Conservation (phyloP, 495 filamentous ascomycete genomes). For the Aspergillus leporis region DNA sequence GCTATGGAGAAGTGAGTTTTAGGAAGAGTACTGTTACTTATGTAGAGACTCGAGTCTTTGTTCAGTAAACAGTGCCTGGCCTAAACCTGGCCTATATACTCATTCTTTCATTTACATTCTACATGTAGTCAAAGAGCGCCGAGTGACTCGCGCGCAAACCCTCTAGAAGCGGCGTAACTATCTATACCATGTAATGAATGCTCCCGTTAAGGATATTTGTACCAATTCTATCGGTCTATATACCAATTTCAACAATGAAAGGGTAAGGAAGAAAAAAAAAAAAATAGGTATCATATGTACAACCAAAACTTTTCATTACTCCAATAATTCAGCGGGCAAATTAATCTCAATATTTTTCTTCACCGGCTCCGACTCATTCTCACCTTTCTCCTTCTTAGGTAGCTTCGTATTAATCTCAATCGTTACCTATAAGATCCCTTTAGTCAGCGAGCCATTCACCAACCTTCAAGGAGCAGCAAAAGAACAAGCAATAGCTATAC, state of each 20-base stretch:
- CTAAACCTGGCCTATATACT: no score
- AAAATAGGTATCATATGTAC: constrained; percentile 3
- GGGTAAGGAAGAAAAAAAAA: background rate
- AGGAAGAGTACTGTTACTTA: no score
- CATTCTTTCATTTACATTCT: no score
- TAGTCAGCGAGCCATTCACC: background rate
- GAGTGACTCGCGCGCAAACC: no score
- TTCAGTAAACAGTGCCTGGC: no score
- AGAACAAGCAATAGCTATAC: constrained; percentile 49
- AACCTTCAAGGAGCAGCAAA: constrained; percentile 22
- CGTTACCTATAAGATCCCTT: constrained; percentile 54
- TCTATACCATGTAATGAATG: no score
- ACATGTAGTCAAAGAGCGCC: no score
- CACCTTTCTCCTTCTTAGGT: constrained; percentile 49
- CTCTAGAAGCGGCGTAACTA: no score
- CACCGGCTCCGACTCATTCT: constrained; percentile 18
- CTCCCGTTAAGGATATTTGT: no score
- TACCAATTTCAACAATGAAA: background rate
- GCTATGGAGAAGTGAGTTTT: no score
- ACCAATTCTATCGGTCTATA: no score
- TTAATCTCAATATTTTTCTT: constrained; percentile 35
- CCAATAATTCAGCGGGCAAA: constrained; percentile 41
- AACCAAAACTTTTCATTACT: constrained; percentile 20
- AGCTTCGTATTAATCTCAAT: constrained; percentile 65
- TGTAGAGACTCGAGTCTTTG: no score